A percentile compares a stretch with the other conserved stretches of the same genome.
These are phyloP conservation scores for Gnomoniopsis smithogilvyi DNA, from an alignment of 2,329 filamentous ascomycete species.

Conservation along the genomic window DNA sequence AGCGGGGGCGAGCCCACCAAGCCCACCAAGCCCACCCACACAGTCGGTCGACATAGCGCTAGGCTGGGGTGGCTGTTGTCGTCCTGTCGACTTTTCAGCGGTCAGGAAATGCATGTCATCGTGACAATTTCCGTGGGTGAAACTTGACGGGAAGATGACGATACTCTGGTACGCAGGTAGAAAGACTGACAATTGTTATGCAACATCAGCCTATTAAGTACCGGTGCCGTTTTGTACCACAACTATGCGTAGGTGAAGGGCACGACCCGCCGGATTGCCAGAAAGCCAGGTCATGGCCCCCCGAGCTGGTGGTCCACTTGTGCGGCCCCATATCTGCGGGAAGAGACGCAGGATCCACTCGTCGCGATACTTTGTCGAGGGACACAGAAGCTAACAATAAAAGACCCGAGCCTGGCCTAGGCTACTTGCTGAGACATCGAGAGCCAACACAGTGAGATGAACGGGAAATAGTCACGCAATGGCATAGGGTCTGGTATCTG, in stretches of 20 bases:
- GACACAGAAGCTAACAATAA: no score
- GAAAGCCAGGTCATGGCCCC: not conserved
- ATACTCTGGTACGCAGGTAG: not conserved
- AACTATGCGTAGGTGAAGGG: not conserved
- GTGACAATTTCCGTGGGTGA: not conserved
- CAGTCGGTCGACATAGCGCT: not conserved
- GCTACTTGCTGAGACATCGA: no score
- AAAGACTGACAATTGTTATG: not conserved
- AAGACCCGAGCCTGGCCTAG: no score
- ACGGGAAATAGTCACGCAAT: no score
- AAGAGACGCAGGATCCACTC: conserved; percentile 9
- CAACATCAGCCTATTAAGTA: not conserved
- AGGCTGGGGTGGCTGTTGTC: not conserved
- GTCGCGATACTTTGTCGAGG: not conserved
- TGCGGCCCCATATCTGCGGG: conserved; percentile 12
- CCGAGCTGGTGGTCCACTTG: not conserved
- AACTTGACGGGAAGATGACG: not conserved
- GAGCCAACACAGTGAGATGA: no score
- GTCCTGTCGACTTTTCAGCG: not conserved
- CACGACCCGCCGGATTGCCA: not conserved
- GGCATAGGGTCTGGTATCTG: no score
- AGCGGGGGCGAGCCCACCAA: conserved; percentile 7
- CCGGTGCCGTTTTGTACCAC: not conserved
- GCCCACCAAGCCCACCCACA: not conserved
- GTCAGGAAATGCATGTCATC: not conserved